Conservation (phyloP, 108 stramenopile genomes). For the Pseudonitzschia multistriata region DNA sequence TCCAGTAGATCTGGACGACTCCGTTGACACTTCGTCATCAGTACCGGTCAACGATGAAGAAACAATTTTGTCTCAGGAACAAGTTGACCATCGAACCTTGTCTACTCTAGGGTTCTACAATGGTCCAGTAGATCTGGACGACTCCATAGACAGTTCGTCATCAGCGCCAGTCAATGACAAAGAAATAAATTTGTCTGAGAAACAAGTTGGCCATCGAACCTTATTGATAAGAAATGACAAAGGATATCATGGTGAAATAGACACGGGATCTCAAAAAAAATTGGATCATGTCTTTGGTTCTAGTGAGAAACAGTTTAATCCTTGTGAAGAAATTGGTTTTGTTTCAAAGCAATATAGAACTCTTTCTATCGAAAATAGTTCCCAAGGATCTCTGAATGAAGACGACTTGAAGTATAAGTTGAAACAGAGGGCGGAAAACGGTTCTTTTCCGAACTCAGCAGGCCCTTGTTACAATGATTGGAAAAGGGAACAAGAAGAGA, state of each 20-base stretch:
- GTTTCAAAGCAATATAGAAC: background rate
- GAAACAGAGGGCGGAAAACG: background rate
- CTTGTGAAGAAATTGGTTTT: background rate
- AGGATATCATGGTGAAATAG: background rate
- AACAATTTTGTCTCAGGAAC: no score
- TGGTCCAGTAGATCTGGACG: slow-evolving; percentile 37
- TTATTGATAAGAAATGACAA: background rate
- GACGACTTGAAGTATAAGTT: slow-evolving; percentile 17
- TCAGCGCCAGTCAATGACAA: background rate
- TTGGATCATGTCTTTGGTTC: background rate
- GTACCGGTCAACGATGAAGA: no score
- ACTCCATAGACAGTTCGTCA: slow-evolving; percentile 9
- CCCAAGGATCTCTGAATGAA: slow-evolving; percentile 23
- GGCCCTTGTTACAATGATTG: slow-evolving; percentile 22
- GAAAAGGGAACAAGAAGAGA: slow-evolving; percentile 24
- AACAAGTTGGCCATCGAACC: background rate
- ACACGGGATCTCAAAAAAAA: background rate
- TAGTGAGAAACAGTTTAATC: background rate
- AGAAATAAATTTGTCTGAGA: no score
- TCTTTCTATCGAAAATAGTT: background rate
- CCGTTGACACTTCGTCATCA: slow-evolving; percentile 5
- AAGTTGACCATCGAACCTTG: background rate
- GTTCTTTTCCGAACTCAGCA: slow-evolving; percentile 1
- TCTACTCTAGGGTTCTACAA: no score
- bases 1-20: slow-evolving; percentile 27